A percentile compares a stretch with the other conserved stretches of the same genome.
Evolutionary conservation across 2,329 filamentous ascomycete species (phyloP).

Genomic region (Epichloe brachyelytri): DNA sequence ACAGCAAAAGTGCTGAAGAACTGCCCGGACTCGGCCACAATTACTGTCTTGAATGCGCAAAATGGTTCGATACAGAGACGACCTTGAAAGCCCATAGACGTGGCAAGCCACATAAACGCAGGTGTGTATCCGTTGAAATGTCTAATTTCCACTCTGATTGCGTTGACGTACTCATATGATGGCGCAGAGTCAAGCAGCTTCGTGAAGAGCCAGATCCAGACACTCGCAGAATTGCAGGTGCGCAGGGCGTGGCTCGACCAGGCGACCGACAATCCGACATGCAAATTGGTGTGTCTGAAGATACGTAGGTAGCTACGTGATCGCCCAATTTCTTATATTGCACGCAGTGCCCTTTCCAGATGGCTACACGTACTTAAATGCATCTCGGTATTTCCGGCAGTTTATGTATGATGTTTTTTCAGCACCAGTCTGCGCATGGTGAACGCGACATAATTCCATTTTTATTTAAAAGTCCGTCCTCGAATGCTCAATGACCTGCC

Average conservation of each 20-base stretch:
- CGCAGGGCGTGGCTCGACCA: constrained; percentile 57
- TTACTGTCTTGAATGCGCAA: constrained; percentile 89
- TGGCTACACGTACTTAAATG: background rate
- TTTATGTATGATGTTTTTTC: background rate
- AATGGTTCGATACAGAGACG: constrained; percentile 82
- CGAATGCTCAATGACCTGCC: constrained; percentile 34
- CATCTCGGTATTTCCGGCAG: background rate
- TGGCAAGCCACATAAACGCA: constrained; percentile 88
- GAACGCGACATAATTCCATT: background rate
- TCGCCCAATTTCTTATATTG: background rate
- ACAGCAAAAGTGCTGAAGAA: constrained; percentile 70
- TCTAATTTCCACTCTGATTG: background rate
- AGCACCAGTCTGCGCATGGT: background rate
- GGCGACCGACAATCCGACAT: constrained; percentile 38
- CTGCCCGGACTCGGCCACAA: constrained; percentile 72
- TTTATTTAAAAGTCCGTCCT: constrained; percentile 33
- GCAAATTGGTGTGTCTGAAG: background rate
- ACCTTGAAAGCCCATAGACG: constrained; percentile 65
- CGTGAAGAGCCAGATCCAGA: constrained; percentile 79
- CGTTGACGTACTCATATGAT: background rate
- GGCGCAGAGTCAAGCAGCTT: constrained; percentile 60
- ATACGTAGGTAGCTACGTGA: background rate
- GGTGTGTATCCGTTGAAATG: constrained; percentile 24
- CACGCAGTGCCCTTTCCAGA: background rate
- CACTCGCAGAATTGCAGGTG: constrained; percentile 74